Evolutionary conservation across 257 asterid species (phyloP).

Genomic region (Striga asiatica): DNA sequence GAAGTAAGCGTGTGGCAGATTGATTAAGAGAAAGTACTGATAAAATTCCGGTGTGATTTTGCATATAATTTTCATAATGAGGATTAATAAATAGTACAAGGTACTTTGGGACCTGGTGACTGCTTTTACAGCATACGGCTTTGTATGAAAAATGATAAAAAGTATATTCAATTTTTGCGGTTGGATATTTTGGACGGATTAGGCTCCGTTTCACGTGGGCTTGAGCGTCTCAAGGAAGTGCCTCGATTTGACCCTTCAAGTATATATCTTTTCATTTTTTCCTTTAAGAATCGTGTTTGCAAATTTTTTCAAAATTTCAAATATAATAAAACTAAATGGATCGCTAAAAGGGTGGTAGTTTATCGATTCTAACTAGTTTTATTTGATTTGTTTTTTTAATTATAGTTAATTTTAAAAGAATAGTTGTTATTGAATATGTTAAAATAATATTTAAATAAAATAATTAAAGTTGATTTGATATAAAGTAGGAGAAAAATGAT

Average conservation of each 20-base stretch:
- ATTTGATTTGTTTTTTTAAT: too few species aligned
- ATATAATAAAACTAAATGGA: too few species aligned
- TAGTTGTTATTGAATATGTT: too few species aligned
- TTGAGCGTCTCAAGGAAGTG: conserved; percentile 3
- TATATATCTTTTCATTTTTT: not conserved
- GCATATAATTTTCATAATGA: not conserved
- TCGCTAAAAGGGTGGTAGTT: too few species aligned
- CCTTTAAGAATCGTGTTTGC: too few species aligned
- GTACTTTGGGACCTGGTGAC: conserved; percentile 6
- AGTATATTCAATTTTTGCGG: conserved; percentile 26
- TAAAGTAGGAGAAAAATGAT: too few species aligned
- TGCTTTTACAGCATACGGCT: conserved; percentile 15
- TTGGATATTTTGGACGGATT: conserved; percentile 30
- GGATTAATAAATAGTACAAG: conserved; percentile 25
- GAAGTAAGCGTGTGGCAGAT: conserved; percentile 44
- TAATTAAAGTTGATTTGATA: too few species aligned
- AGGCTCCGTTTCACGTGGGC: conserved; percentile 31
- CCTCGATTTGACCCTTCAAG: conserved; percentile 22
- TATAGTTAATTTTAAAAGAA: too few species aligned
- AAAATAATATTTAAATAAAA: too few species aligned
- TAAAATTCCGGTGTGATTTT: not conserved
- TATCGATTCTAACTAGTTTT: too few species aligned
- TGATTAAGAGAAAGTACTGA: not conserved
- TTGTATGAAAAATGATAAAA: conserved; percentile 23
- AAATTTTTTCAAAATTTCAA: too few species aligned